Evolutionary conservation across 805 yeast genomes (phyloP).

Genomic region (Kodamaea kakaduensis): DNA sequence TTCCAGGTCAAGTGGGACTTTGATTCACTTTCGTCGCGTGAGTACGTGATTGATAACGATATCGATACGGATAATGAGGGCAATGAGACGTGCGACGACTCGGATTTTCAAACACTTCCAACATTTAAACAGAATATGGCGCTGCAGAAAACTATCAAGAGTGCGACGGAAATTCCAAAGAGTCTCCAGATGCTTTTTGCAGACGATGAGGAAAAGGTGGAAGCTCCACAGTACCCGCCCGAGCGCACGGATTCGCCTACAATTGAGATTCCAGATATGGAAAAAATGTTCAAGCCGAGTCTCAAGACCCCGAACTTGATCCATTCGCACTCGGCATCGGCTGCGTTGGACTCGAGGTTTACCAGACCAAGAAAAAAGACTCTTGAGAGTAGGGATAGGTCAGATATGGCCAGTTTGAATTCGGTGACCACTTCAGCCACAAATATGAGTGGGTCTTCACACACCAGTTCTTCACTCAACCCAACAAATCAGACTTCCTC

Average conservation of each 20-base stretch:
- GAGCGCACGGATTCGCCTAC: conserved; percentile 53
- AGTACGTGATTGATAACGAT: conserved; percentile 69
- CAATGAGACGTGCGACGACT: conserved; percentile 18
- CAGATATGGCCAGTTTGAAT: too few relatives aligned
- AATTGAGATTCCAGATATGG: conserved; percentile 69
- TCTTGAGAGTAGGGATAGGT: too few relatives aligned
- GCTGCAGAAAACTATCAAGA: conserved; percentile 13
- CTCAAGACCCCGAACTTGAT: conserved; percentile 41
- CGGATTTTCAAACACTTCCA: conserved; percentile 13
- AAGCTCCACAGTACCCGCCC: conserved; percentile 4
- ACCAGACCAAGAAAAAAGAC: conserved; percentile 28
- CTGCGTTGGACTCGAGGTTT: conserved; percentile 30
- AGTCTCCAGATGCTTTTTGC: conserved; percentile 70
- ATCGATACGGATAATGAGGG: conserved; percentile 41
- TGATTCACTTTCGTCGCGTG: conserved; percentile 72
- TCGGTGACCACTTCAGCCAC: too few relatives aligned
- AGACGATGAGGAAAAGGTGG: conserved; percentile 22
- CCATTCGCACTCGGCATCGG: conserved; percentile 44
- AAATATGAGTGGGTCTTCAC: too few relatives aligned
- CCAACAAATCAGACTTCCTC: too few relatives aligned
- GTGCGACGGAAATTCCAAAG: conserved; percentile 56
- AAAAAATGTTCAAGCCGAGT: conserved; percentile 29
- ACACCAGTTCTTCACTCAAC: too few relatives aligned
- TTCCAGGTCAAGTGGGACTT: conserved; percentile 80
- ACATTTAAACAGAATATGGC: conserved; percentile 9